Conservation (phyloP, 2,329 filamentous ascomycete species). For the Trichoderma semiorbis region DNA sequence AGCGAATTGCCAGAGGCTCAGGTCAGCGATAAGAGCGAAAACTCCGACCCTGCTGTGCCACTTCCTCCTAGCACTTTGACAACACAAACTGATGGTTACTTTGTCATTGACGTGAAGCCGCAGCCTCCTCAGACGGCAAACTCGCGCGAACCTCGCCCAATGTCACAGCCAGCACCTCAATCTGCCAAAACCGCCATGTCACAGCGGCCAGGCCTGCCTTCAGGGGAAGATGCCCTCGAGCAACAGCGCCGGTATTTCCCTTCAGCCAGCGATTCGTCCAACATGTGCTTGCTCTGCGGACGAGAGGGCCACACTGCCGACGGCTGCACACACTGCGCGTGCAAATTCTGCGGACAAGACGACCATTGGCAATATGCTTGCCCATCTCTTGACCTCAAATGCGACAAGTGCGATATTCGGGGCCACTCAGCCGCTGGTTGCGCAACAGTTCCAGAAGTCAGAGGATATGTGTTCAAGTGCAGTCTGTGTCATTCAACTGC, state of each 20-base stretch:
- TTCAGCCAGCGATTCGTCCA: slow-evolving; percentile 39
- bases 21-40: background rate
- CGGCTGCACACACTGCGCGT: slow-evolving; percentile 45
- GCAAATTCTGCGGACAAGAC: slow-evolving; percentile 45
- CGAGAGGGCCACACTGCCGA: slow-evolving; percentile 43
- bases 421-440: slow-evolving; percentile 56
- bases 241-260: slow-evolving; percentile 52
- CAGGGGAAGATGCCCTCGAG: slow-evolving; percentile 33
- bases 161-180: background rate
- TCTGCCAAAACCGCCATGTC: background rate
- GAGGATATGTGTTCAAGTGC: slow-evolving; percentile 47
- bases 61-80: background rate
- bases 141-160: background rate
- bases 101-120: background rate
- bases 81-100: background rate
- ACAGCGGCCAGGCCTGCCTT: slow-evolving; percentile 26
- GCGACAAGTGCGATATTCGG: slow-evolving; percentile 58
- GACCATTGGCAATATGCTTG: slow-evolving; percentile 51
- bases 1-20: background rate
- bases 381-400: slow-evolving; percentile 46
- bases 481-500: slow-evolving; percentile 54
- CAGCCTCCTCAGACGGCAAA: background rate
- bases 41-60: background rate
- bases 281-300: slow-evolving; percentile 52
- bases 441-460: slow-evolving; percentile 54